A percentile compares a stretch with the other conserved stretches of the same genome.
Evolutionary conservation across 805 yeast genomes (phyloP).

Genomic region (Peterozyma xylosa): DNA sequence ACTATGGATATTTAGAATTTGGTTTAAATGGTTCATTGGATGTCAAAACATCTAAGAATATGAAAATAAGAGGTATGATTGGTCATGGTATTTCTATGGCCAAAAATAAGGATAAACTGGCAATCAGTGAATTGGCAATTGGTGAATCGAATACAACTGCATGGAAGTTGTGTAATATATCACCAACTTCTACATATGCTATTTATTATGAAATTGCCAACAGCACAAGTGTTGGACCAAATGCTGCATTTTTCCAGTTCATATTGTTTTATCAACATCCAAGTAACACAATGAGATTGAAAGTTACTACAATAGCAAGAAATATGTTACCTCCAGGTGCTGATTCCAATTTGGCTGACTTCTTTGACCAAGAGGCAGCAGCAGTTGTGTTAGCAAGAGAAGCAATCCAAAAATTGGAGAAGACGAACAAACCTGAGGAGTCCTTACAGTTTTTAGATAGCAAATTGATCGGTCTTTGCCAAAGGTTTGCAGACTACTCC

Average conservation of each 20-base stretch:
- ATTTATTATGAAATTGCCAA: slow-evolving; percentile 44
- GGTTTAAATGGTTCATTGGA: slow-evolving; percentile 58
- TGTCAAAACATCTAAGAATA: slow-evolving; percentile 39
- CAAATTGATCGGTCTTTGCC: slow-evolving; percentile 36
- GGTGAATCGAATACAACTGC: slow-evolving; percentile 49
- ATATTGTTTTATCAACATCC: slow-evolving; percentile 58
- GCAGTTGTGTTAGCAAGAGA: slow-evolving; percentile 53
- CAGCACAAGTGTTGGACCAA: slow-evolving; percentile 18
- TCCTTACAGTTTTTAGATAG: slow-evolving; percentile 44
- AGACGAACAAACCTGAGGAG: slow-evolving; percentile 28
- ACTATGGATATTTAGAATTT: slow-evolving; percentile 33
- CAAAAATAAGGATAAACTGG: slow-evolving; percentile 17
- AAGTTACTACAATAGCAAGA: slow-evolving; percentile 51
- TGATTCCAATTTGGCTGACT: slow-evolving; percentile 30
- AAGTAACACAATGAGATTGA: slow-evolving; percentile 45
- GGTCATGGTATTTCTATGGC: slow-evolving; percentile 52
- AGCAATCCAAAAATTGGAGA: slow-evolving; percentile 34
- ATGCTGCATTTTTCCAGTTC: slow-evolving; percentile 37
- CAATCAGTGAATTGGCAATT: slow-evolving; percentile 25
- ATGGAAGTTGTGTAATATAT: slow-evolving; percentile 51
- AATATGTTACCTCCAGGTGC: slow-evolving; percentile 34
- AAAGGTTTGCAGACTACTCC: slow-evolving; percentile 38
- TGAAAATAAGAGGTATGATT: slow-evolving; percentile 50
- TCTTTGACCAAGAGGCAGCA: slow-evolving; percentile 67
- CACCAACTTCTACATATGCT: slow-evolving; percentile 53